These are phyloP conservation scores for Psilocybe mexicana DNA, from an alignment of 1,284 basidiomycete species.

Conservation along the genomic window DNA sequence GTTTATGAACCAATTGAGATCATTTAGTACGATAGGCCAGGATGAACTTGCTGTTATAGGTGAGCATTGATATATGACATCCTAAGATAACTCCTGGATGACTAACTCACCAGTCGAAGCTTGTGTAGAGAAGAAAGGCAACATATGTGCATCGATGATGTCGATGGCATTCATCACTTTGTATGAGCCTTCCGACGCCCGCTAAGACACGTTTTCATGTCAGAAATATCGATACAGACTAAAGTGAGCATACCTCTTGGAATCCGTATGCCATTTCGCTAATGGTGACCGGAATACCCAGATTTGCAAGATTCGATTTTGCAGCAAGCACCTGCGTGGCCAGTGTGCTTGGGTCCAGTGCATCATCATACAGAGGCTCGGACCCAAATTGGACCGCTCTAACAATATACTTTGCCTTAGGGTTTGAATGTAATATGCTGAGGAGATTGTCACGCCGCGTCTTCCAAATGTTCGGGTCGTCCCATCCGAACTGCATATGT, in stretches of 20 bases:
- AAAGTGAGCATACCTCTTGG: conserved; percentile 32
- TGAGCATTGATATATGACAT: neutral
- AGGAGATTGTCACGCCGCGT: conserved; percentile 55
- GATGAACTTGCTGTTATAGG: conserved; percentile 45
- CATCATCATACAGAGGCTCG: conserved; percentile 68
- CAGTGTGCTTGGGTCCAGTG: conserved; percentile 52
- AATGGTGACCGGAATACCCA: conserved; percentile 69
- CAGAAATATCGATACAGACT: neutral
- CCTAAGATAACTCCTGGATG: neutral
- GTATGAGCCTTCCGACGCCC: conserved; percentile 45
- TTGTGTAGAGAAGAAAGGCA: conserved; percentile 68
- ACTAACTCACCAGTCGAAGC: conserved; percentile 56
- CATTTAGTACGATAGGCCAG: conserved; percentile 61
- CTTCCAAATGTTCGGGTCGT: conserved; percentile 54
- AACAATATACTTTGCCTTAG: conserved; percentile 67
- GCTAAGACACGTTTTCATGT: conserved; percentile 27
- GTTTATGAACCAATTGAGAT: conserved; percentile 63
- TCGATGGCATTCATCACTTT: conserved; percentile 66
- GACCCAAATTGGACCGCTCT: conserved; percentile 69
- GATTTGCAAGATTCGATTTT: conserved; percentile 49
- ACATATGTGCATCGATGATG: conserved; percentile 68
- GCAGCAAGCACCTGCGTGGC: conserved; percentile 54
- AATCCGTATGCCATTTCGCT: conserved; percentile 53
- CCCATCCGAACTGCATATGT: conserved; percentile 58
- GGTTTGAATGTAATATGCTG: conserved; percentile 56